These are phyloP conservation scores for Blyttiomyces sp. DNA, from an alignment of 371 early-diverging fungal genomes.

Conservation along the genomic window DNA sequence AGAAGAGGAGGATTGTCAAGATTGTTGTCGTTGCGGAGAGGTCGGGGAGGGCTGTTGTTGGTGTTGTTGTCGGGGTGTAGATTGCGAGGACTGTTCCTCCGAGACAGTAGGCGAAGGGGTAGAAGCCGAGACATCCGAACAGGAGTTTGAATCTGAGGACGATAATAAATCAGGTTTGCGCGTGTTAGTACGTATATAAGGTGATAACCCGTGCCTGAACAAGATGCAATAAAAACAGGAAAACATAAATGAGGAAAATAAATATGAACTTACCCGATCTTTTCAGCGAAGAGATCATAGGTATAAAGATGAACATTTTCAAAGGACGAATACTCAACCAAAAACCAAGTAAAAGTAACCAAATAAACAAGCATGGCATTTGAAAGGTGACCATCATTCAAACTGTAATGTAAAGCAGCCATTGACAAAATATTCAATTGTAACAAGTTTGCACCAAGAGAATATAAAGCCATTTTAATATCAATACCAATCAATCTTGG, in stretches of 20 bases:
- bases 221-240: not conserved
- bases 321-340: slow-evolving; percentile 24
- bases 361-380: slow-evolving; percentile 12
- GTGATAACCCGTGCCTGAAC: not conserved
- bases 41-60: slow-evolving; percentile 5
- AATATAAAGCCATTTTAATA: slow-evolving; percentile 29
- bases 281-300: slow-evolving; percentile 34
- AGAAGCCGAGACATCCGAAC: slow-evolving; percentile 34
- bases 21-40: not conserved
- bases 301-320: slow-evolving; percentile 36
- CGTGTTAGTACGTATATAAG: too few relatives aligned
- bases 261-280: too few relatives aligned
- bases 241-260: not conserved
- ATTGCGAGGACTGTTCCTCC: slow-evolving; percentile 15
- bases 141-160: slow-evolving; percentile 25
- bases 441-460: slow-evolving; percentile 21
- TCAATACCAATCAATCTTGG: slow-evolving; percentile 21
- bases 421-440: slow-evolving; percentile 23
- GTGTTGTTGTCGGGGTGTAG: not conserved
- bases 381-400: slow-evolving; percentile 7
- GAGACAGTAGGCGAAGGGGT: slow-evolving; percentile 29
- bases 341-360: slow-evolving; percentile 16
- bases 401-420: not conserved
- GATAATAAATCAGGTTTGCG: too few relatives aligned
- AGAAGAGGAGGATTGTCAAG: slow-evolving; percentile 9